A percentile compares a stretch with the other conserved stretches of the same genome.
Conservation (phyloP, 2,329 filamentous ascomycete species). For the Lachnellula subtilissima region DNA sequence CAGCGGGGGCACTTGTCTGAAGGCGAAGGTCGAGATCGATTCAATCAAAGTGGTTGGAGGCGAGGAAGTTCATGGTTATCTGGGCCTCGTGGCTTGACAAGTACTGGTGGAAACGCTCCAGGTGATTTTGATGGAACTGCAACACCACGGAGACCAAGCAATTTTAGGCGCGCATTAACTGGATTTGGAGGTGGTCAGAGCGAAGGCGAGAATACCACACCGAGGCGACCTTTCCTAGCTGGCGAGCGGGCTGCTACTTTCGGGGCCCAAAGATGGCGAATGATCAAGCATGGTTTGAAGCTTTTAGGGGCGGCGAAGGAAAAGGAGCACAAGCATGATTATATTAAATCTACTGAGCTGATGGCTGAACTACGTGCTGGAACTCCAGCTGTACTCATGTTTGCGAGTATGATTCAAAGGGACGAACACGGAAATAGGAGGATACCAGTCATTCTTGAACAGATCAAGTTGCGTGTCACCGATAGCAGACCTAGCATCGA, state of each 20-base stretch:
- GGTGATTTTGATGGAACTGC: conserved; percentile 50
- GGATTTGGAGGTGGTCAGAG: conserved; percentile 58
- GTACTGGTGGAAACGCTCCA: conserved; percentile 44
- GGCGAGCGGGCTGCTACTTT: conserved; percentile 66
- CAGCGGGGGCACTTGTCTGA: conserved; percentile 66
- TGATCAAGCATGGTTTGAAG: conserved; percentile 85
- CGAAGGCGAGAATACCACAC: conserved; percentile 58
- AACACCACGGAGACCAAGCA: conserved; percentile 53
- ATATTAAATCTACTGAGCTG: conserved; percentile 90
- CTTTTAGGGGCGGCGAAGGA: conserved; percentile 74
- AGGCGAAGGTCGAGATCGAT: conserved; percentile 64
- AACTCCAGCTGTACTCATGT: conserved; percentile 85
- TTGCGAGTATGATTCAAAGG: conserved; percentile 96
- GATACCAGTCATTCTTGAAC: conserved; percentile 91
- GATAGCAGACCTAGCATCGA: conserved; percentile 69
- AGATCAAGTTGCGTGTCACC: conserved; percentile 81
- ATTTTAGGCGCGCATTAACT: conserved; percentile 58
- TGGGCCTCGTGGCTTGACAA: conserved; percentile 49
- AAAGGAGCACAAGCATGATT: conserved; percentile 80
- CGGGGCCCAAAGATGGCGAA: conserved; percentile 81
- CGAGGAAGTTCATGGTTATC: conserved; percentile 44
- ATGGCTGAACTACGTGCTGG: conserved; percentile 93
- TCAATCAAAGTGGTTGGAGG: conserved; percentile 52
- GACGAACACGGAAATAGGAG: conserved; percentile 94
- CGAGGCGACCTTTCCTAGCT: conserved; percentile 53